Base-by-base conservation (phyloP, 2,329 filamentous ascomycete species). In the Ceratocystiopsis minuta region DNA sequence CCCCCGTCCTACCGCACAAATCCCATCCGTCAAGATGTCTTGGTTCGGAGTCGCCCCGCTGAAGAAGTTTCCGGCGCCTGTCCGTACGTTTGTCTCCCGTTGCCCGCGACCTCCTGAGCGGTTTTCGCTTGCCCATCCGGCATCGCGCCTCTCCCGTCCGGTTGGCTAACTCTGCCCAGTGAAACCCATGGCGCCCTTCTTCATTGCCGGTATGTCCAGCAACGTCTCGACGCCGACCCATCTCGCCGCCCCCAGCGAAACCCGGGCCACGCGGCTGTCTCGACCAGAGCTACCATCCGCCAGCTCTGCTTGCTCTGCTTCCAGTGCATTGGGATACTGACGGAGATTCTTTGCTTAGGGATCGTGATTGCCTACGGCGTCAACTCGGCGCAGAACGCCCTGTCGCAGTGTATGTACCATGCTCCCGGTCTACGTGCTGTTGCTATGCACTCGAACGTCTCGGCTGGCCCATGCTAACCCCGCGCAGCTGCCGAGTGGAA, bases 101-200 rank as follows among this genome's bases (percentile, higher is more conserved):
- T 28, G 24, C 7, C 11, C 24, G 24, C 24, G 7, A 9, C 9
- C 52, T 44, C 43, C 43, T 36, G 37, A 42, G 34, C 36, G n/a
- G 6, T 17, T 16, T 18, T 16, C 38, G 24, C 24, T 28, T 28
- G 24, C 24, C 11, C 9, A 10, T 10, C 24, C 2, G 24, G 24
- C 24, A 28, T 28, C 18, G n/a, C 35, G 15, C 28, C 9, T n/a
- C 12, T 3, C 24, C n/a, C 16, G 17, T 11, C n/a, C 31, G 36
- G 3, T 10, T 15, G 38, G 37, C 41, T 49, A 39, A 45, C 41
- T 3, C 5, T 16, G 2, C 18, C 14, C 59, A 96, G 88, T 84
- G 68, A 75, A 75, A 72, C 86, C 88, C 55, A 78, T 92, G 78
- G 77, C 75, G 62, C 88, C 88, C 54, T 96, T 96, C 76, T 90